Base-by-base conservation (phyloP, 2,329 filamentous ascomycete species). In the Chaetomium globosum region DNA sequence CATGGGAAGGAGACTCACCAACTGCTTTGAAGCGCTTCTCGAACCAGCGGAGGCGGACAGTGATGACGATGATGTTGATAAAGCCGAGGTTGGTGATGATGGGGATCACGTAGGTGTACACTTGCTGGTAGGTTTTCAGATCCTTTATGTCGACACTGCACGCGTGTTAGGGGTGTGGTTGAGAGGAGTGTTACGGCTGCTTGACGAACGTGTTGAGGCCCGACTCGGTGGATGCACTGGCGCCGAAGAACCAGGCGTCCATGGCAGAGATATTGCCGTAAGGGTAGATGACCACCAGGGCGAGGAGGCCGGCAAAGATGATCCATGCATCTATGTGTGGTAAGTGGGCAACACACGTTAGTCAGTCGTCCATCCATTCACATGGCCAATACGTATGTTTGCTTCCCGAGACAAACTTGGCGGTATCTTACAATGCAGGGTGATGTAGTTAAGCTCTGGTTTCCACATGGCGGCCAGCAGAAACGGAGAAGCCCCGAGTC, bases 61-160 rank as follows among this genome's bases (percentile, higher is more conserved):
- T 69, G 3, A 85, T 80, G 5, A 84, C 80, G 8, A 81, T 59
- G 3, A 80, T 78, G 68, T 84, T 84, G 70, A 85, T 74, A 68
- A 83, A 82, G 0, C 78, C 77, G 19, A 82, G 64, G 63, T 84
- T 83, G 0, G 78, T 79, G 2, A 85, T 64, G 8, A 82, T 76
- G 0, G 83, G 81, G 21, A 82, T 73, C 54, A 84, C 75, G 69
- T 84, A 85, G 43, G 84, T 69, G 59, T 78, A 80, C 3, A 85
- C 67, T 68, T 85, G 83, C 69, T 85, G 83, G 64, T 84, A 85
- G 0, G 75, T 77, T 65, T 77, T 77, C 19, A 85, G 71, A 1
- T 75, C 72, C 54, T 83, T 84, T 57, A 85, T 71, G 68, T 85
- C 82, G 49, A 84, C 71, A 16, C 82, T 85, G 52, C 33, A 28